phyloP scores from a whole-genome alignment of 768 basidiomycete species.

The Amylocystis lapponica region DNA sequence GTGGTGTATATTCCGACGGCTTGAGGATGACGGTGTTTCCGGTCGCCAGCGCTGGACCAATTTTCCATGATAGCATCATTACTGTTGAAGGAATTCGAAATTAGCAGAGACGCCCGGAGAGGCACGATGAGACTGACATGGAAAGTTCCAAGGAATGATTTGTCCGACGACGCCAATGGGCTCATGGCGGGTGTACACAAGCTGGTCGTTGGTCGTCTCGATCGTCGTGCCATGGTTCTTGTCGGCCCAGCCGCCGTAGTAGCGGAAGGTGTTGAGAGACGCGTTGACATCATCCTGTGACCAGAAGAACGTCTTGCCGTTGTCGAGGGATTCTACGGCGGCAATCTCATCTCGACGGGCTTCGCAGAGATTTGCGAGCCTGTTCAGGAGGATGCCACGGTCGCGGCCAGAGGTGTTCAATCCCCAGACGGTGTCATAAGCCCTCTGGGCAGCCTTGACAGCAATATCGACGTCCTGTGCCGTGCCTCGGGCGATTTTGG shows the following conservation, averaged over 20 bases:
- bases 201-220: constrained; percentile 46
- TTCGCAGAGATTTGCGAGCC: constrained; percentile 62
- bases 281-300: constrained; percentile 46
- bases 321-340: constrained; percentile 69
- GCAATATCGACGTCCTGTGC: constrained; percentile 71
- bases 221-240: constrained; percentile 74
- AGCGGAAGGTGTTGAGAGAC: constrained; percentile 49
- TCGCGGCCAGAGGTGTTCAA: constrained; percentile 46
- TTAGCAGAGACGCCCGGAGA: too few species aligned
- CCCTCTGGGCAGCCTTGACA: constrained; percentile 59
- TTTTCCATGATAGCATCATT: constrained; percentile 54
- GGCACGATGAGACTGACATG: constrained; percentile 29
- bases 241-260: constrained; percentile 90
- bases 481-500: constrained; percentile 51
- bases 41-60: constrained; percentile 58
- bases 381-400: constrained; percentile 51
- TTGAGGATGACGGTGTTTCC: constrained; percentile 59
- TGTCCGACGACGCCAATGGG: constrained; percentile 50
- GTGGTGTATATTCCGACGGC: constrained; percentile 58
- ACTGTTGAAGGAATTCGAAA: too few species aligned
- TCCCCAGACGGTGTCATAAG: constrained; percentile 66
- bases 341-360: constrained; percentile 55
- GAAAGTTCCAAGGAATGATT: constrained; percentile 69
- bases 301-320: constrained; percentile 50
- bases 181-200: constrained; percentile 58